A percentile compares a stretch with the other conserved stretches of the same genome.
These are phyloP conservation scores for Fraxinus dipetala DNA, from an alignment of 305 asterid genomes.

Conservation along the genomic window DNA sequence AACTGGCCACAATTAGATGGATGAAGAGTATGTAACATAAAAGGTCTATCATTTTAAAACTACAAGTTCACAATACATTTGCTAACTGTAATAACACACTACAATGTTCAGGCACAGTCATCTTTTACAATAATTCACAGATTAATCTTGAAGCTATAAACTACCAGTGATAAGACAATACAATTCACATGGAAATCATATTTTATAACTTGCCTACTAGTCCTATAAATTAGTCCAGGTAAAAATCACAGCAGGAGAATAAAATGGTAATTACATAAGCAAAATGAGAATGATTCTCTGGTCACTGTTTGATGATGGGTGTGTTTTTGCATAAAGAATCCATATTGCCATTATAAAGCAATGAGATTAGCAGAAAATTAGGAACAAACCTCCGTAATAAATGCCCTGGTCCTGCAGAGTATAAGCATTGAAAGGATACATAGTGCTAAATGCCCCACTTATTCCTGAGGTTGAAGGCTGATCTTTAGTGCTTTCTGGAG, in stretches of 20 bases:
- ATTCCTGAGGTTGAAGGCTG: constrained; percentile 56
- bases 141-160: background rate
- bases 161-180: background rate
- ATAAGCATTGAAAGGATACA: constrained; percentile 55
- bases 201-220: background rate
- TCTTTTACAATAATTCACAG: background rate
- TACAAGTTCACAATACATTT: background rate
- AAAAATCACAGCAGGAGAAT: background rate
- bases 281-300: background rate
- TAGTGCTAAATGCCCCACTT: constrained; percentile 49
- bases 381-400: constrained; percentile 70
- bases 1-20: background rate
- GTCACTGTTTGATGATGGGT: background rate
- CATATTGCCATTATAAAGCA: constrained; percentile 14
- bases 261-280: background rate
- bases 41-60: background rate
- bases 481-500: constrained; percentile 57
- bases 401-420: constrained; percentile 69
- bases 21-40: background rate
- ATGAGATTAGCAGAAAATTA: constrained; percentile 12
- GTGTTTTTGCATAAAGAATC: background rate
- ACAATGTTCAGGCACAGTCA: background rate
- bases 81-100: background rate
- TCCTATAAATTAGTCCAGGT: background rate
- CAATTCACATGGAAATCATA: background rate